These are phyloP conservation scores for Phytophthora brassicae DNA, from an alignment of 352 stramenopile genomes.

Conservation along the genomic window DNA sequence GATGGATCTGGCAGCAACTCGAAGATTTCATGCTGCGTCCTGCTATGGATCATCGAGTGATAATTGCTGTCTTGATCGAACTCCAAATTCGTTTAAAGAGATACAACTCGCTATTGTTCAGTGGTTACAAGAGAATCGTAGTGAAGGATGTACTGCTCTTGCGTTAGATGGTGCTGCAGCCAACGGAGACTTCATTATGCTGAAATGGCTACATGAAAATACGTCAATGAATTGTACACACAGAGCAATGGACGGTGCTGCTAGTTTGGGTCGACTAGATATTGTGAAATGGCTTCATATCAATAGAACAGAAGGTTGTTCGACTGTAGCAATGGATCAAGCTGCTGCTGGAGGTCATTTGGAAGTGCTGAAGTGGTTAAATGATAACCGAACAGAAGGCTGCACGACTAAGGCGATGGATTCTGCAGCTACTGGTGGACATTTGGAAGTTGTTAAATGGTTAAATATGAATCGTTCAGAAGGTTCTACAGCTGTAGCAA, in stretches of 20 bases:
- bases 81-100: neutral
- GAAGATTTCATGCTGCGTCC: neutral
- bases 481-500: neutral
- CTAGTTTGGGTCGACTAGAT: neutral
- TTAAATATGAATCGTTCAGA: neutral
- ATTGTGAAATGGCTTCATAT: neutral
- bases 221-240: neutral
- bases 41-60: neutral
- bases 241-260: neutral
- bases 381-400: neutral
- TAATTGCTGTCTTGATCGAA: neutral
- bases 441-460: no score
- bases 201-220: conserved; percentile 4
- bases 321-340: neutral
- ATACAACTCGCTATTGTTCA: neutral
- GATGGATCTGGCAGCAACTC: conserved; percentile 5
- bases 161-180: conserved; percentile 1
- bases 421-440: neutral
- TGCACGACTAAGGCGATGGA: conserved; percentile 1
- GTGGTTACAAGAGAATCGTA: no score
- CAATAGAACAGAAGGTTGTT: neutral
- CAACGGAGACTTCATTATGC: neutral
- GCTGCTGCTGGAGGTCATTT: neutral
- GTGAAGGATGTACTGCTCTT: no score
- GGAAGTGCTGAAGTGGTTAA: neutral